A percentile compares a stretch with the other conserved stretches of the same genome.
phyloP scores from a whole-genome alignment of 192 early-diverging fungal species.

The Coemansia nantahalensis region DNA sequence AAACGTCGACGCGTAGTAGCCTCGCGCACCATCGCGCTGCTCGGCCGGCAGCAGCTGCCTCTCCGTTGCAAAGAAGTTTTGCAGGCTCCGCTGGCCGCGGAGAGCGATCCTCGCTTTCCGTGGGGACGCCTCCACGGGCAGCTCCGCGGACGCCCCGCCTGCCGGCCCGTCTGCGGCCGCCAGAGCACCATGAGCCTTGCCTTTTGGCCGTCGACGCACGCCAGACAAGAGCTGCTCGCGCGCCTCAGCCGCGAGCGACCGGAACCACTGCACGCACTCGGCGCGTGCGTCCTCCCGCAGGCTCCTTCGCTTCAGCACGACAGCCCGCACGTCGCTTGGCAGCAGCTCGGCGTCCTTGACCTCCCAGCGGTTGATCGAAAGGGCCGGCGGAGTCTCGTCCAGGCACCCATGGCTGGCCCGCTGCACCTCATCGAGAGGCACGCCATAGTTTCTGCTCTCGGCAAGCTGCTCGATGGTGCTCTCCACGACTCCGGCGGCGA shows the following conservation, averaged over 20 bases:
- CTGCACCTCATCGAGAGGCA: slow-evolving; percentile 19
- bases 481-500: slow-evolving; percentile 27
- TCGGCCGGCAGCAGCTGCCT: slow-evolving; percentile 1
- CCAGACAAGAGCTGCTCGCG: slow-evolving; percentile 23
- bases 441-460: slow-evolving; percentile 39
- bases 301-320: slow-evolving; percentile 22
- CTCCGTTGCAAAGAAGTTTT: slow-evolving; percentile 37
- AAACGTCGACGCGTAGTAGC: slow-evolving; percentile 39
- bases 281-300: slow-evolving; percentile 11
- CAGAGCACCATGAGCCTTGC: slow-evolving; percentile 5
- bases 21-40: neutral
- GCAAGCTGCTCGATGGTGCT: slow-evolving; percentile 26
- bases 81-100: slow-evolving; percentile 39
- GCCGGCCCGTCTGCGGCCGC: no score
- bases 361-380: slow-evolving; percentile 49
- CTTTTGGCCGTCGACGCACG: slow-evolving; percentile 25
- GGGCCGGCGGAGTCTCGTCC: slow-evolving; percentile 18
- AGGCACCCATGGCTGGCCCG: slow-evolving; percentile 4
- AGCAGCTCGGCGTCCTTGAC: slow-evolving; percentile 26
- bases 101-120: slow-evolving; percentile 9
- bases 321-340: slow-evolving; percentile 23
- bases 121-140: neutral
- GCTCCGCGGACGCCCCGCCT: neutral
- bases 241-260: slow-evolving; percentile 11
- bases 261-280: slow-evolving; percentile 33